Conservation (phyloP, 192 early-diverging fungal species). For the Backusella morwellensis region DNA sequence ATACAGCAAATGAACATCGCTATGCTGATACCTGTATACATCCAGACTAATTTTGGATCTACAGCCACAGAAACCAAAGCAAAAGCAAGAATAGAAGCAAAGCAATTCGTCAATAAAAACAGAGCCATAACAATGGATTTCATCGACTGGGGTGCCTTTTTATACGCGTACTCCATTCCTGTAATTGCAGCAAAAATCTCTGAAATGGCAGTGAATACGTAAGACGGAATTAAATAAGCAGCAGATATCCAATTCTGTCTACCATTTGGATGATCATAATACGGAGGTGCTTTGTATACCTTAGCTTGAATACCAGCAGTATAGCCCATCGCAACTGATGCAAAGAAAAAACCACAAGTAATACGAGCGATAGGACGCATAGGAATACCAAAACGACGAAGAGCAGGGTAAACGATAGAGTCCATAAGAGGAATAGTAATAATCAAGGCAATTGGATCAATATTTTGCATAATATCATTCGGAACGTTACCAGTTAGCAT, state of each 20-base stretch:
- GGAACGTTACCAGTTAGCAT: conserved; percentile 59
- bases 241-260: conserved; percentile 56
- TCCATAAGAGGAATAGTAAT: conserved; percentile 77
- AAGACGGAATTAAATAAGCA: conserved; percentile 55
- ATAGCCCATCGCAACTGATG: conserved; percentile 58
- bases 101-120: conserved; percentile 58
- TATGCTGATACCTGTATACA: conserved; percentile 57
- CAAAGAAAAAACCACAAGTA: conserved; percentile 64
- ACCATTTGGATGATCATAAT: conserved; percentile 45
- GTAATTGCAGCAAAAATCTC: conserved; percentile 71
- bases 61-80: conserved; percentile 55
- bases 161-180: conserved; percentile 69
- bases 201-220: conserved; percentile 62
- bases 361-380: conserved; percentile 67
- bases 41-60: conserved; percentile 59
- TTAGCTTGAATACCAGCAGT: conserved; percentile 59
- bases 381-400: conserved; percentile 48
- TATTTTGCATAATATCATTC: conserved; percentile 68
- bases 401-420: conserved; percentile 56
- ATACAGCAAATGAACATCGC: conserved; percentile 28
- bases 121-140: conserved; percentile 71
- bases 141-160: conserved; percentile 59
- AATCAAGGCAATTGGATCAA: conserved; percentile 67
- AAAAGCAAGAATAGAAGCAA: conserved; percentile 55
- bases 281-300: conserved; percentile 60